phyloP scores from a whole-genome alignment of 768 basidiomycete species.

The Lactarius tabidus region DNA sequence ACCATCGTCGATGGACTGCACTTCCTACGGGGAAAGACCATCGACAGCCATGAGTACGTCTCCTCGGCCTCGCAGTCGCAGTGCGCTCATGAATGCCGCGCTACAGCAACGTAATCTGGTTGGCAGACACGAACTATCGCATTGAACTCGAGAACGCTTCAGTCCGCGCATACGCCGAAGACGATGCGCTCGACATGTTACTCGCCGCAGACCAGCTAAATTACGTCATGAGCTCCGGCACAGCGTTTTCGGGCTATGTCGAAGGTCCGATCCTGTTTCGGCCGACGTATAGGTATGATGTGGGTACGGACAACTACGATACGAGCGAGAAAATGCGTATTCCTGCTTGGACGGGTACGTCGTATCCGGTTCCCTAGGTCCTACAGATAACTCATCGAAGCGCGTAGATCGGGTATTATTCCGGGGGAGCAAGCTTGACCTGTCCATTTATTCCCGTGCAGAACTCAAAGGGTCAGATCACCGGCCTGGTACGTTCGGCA shows the following conservation, averaged over 20 bases:
- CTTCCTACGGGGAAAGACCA: slow-evolving; percentile 86
- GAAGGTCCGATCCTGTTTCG: slow-evolving; percentile 90
- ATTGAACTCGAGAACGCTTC: slow-evolving; percentile 81
- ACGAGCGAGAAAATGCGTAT: slow-evolving; percentile 94
- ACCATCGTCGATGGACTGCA: slow-evolving; percentile 83
- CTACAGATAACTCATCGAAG: slow-evolving; percentile 19
- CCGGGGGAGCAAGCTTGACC: slow-evolving; percentile 65
- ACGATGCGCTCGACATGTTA: slow-evolving; percentile 67
- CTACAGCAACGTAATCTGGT: slow-evolving; percentile 86
- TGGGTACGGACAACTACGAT: slow-evolving; percentile 83
- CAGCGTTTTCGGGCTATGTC: slow-evolving; percentile 76
- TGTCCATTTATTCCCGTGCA: slow-evolving; percentile 76
- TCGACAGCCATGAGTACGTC: slow-evolving; percentile 84
- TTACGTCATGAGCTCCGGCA: slow-evolving; percentile 63
- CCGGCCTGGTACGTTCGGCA: slow-evolving; percentile 66
- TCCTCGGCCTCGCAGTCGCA: slow-evolving; percentile 7
- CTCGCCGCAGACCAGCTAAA: slow-evolving; percentile 85
- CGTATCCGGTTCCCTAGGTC: neutral
- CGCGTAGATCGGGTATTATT: slow-evolving; percentile 87
- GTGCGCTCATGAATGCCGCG: neutral
- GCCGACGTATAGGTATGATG: slow-evolving; percentile 91
- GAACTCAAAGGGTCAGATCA: slow-evolving; percentile 94
- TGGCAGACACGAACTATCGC: slow-evolving; percentile 95
- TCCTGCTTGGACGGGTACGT: slow-evolving; percentile 93
- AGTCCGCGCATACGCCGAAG: slow-evolving; percentile 62